Conservation (phyloP, 1,284 basidiomycete genomes). For the Coniferiporia sulphurascens region DNA sequence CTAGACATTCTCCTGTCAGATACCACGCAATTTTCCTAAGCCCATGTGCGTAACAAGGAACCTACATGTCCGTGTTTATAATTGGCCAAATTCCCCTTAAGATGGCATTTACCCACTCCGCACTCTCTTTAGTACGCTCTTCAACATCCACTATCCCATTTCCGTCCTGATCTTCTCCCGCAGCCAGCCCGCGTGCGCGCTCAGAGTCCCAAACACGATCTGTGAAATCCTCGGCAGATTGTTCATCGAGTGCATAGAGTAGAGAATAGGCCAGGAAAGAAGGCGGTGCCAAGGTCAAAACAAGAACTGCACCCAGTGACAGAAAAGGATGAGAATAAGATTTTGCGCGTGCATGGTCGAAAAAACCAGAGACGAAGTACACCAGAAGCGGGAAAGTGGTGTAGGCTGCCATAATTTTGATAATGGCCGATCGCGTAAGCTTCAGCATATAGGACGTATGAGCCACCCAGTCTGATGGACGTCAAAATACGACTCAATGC, state of each 20-base stretch:
- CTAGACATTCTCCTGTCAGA: constrained; percentile 15
- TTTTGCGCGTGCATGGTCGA: constrained; percentile 26
- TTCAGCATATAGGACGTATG: constrained; percentile 26
- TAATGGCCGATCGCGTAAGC: constrained; percentile 23
- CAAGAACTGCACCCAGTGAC: background rate
- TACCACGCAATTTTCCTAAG: background rate
- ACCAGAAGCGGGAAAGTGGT: constrained; percentile 12
- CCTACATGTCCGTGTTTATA: constrained; percentile 33
- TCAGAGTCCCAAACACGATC: constrained; percentile 34
- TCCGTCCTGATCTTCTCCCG: constrained; percentile 29
- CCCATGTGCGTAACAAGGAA: background rate
- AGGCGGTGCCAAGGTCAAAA: constrained; percentile 25
- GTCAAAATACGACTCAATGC: background rate
- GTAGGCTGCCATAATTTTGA: constrained; percentile 26
- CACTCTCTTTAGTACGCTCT: constrained; percentile 34
- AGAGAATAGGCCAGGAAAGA: constrained; percentile 27
- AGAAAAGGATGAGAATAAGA: constrained; percentile 20
- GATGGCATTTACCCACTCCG: constrained; percentile 36
- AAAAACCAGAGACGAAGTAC: constrained; percentile 16
- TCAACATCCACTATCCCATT: constrained; percentile 29
- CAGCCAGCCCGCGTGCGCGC: constrained; percentile 32
- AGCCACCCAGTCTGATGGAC: constrained; percentile 27
- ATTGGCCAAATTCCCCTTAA: constrained; percentile 35
- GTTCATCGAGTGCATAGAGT: constrained; percentile 29
- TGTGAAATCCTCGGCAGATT: constrained; percentile 29